These are phyloP conservation scores for Reticulascus tulasneorum DNA, from an alignment of 2,329 filamentous ascomycete species.

Conservation along the genomic window DNA sequence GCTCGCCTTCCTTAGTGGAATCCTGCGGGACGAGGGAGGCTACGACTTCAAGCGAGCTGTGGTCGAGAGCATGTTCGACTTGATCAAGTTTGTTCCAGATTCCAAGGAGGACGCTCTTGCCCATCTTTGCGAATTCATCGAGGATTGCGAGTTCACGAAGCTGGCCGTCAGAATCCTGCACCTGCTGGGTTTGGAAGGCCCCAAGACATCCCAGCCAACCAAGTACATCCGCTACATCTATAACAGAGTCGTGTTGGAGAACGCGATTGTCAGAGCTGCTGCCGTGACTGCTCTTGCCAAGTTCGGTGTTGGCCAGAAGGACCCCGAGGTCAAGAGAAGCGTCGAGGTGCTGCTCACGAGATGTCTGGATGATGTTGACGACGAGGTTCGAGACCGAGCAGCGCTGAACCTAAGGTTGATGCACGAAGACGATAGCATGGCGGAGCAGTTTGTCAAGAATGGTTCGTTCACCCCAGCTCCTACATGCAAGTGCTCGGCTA, in stretches of 20 bases:
- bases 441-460: slow-evolving; percentile 87
- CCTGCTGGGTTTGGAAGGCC: slow-evolving; percentile 88
- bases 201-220: slow-evolving; percentile 90
- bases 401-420: slow-evolving; percentile 90
- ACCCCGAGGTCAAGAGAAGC: slow-evolving; percentile 93
- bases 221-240: slow-evolving; percentile 99
- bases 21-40: slow-evolving; percentile 91
- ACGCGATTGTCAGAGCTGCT: slow-evolving; percentile 90
- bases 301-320: slow-evolving; percentile 95
- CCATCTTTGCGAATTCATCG: slow-evolving; percentile 97
- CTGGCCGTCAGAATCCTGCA: slow-evolving; percentile 92
- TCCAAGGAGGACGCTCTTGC: slow-evolving; percentile 77
- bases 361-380: slow-evolving; percentile 94
- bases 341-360: slow-evolving; percentile 88
- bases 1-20: slow-evolving; percentile 95
- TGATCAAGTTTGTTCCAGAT: slow-evolving; percentile 98
- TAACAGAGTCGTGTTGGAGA: slow-evolving; percentile 95
- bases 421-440: slow-evolving; percentile 84
- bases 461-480: slow-evolving; percentile 49
- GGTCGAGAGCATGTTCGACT: slow-evolving; percentile 97
- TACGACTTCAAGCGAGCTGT: slow-evolving; percentile 98
- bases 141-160: slow-evolving; percentile 99
- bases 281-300: slow-evolving; percentile 95
- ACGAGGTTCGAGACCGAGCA: slow-evolving; percentile 94
- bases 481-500: slow-evolving; percentile 4